Conservation (phyloP, 805 yeast genomes). For the Starmerella bombicola region DNA sequence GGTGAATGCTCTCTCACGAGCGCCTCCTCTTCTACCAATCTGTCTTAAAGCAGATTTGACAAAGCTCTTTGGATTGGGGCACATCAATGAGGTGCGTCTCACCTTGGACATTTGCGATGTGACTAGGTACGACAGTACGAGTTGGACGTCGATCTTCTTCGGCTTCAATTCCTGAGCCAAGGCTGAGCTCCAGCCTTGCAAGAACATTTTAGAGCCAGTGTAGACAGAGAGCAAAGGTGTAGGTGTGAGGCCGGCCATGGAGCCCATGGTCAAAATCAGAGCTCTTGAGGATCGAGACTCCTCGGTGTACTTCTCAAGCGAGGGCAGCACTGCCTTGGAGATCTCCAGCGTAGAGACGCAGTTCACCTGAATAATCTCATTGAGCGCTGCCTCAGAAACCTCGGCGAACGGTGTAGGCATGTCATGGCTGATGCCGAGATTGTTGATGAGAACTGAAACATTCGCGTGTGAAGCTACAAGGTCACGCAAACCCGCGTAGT, state of each 20-base stretch:
- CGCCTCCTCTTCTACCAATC: slow-evolving; percentile 79
- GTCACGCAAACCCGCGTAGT: slow-evolving; percentile 42
- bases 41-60: slow-evolving; percentile 57
- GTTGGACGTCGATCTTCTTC: slow-evolving; percentile 68
- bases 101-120: slow-evolving; percentile 94
- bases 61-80: slow-evolving; percentile 73
- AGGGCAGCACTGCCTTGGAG: slow-evolving; percentile 68
- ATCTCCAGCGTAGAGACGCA: slow-evolving; percentile 70
- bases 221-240: slow-evolving; percentile 86
- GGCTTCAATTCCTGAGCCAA: slow-evolving; percentile 70
- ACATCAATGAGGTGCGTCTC: slow-evolving; percentile 54
- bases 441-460: slow-evolving; percentile 70
- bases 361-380: slow-evolving; percentile 72
- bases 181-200: slow-evolving; percentile 86
- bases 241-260: slow-evolving; percentile 89
- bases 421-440: slow-evolving; percentile 89
- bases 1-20: slow-evolving; percentile 80
- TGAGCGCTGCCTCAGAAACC: slow-evolving; percentile 61
- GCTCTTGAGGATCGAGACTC: slow-evolving; percentile 36
- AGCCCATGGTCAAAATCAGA: slow-evolving; percentile 85
- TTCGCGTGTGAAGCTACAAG: slow-evolving; percentile 37
- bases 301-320: slow-evolving; percentile 44
- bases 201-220: slow-evolving; percentile 90
- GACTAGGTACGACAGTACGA: slow-evolving; percentile 76
- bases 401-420: slow-evolving; percentile 89